Evolutionary conservation across 2,329 filamentous ascomycete genomes (phyloP).

Genomic region (Fusarium coicis): DNA sequence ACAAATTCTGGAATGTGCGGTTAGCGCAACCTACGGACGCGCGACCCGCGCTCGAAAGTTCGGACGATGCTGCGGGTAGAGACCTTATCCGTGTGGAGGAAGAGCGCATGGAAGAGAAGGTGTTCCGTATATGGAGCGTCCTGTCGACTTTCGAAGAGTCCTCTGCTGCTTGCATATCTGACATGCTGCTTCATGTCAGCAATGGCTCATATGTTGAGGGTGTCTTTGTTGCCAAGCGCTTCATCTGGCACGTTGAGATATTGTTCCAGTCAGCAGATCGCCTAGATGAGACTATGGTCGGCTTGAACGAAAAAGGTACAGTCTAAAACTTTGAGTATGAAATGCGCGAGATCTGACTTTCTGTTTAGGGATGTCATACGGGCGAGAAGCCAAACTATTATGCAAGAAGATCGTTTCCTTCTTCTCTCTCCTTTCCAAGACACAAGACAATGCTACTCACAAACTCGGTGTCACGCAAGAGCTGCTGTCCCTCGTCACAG

Average conservation of each 20-base stretch:
- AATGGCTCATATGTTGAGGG: constrained; percentile 97
- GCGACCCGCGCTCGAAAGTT: constrained; percentile 53
- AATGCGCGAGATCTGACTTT: constrained; percentile 22
- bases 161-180: constrained; percentile 96
- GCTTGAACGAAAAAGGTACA: constrained; percentile 79
- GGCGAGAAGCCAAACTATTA: constrained; percentile 96
- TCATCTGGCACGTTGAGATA: constrained; percentile 95
- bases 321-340: background rate
- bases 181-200: constrained; percentile 98
- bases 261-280: constrained; percentile 89
- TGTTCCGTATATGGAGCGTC: constrained; percentile 98
- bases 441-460: constrained; percentile 87
- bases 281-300: constrained; percentile 78
- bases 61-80: constrained; percentile 70
- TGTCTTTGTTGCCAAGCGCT: constrained; percentile 92
- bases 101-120: constrained; percentile 96
- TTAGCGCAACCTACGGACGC: constrained; percentile 72
- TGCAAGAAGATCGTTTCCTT: constrained; percentile 99
- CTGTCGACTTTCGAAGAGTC: constrained; percentile 97
- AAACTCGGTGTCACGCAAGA: constrained; percentile 98
- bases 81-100: constrained; percentile 84
- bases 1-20: constrained; percentile 99
- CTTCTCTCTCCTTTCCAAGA: constrained; percentile 93
- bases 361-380: constrained; percentile 81
- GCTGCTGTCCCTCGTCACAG: constrained; percentile 95